Base-by-base conservation (phyloP, 2,329 filamentous ascomycete species). In the Trichothecium roseum region DNA sequence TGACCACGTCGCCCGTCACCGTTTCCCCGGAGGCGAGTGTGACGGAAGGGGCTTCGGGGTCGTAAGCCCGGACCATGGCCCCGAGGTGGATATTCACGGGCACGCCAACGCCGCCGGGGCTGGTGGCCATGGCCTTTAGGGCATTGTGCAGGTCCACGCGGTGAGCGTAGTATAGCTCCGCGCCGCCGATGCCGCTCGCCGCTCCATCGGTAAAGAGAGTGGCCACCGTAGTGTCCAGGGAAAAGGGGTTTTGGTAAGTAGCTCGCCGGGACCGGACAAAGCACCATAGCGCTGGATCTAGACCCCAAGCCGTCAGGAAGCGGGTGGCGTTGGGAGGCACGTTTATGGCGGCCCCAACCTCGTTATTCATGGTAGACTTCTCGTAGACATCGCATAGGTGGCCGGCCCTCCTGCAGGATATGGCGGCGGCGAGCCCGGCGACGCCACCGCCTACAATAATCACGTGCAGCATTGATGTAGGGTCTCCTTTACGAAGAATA, bases 71-170 rank as follows among this genome's bases (percentile, higher is more conserved):
- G 8, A 54, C 51, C 9, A 40, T 18, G 8, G 45, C 44, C 8
- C 40, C 39, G 10, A 52, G 42, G 40, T 50, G 45, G 10, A 54
- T 42, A 6, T 28, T 37, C 7, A 41, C 53, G 3, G 53, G 52
- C 14, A 30, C 27, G 0, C 52, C 53, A 4, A 40, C 44, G 0
- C 49, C 53, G 4, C 51, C 41, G 0, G 36, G 13, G 2, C 48
- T 46, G 12, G 50, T 55, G 1, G 59, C 60, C 39, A 62, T 40
- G 27, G 43, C 46, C 44, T 49, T 51, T 30, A 64, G 37, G 15
- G 50, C 52, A 20, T 47, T 50, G 36, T 64, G 60, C 36, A 65
- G 37, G 36, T 65, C 62, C 4, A 62, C 60, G 0, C 62, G 51
- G 34, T 65, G 59, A 5, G 53, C 48, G 26, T 57, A 51, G 41